Conservation (phyloP, 208 protist species). For the Herpetomonas tarakana region DNA sequence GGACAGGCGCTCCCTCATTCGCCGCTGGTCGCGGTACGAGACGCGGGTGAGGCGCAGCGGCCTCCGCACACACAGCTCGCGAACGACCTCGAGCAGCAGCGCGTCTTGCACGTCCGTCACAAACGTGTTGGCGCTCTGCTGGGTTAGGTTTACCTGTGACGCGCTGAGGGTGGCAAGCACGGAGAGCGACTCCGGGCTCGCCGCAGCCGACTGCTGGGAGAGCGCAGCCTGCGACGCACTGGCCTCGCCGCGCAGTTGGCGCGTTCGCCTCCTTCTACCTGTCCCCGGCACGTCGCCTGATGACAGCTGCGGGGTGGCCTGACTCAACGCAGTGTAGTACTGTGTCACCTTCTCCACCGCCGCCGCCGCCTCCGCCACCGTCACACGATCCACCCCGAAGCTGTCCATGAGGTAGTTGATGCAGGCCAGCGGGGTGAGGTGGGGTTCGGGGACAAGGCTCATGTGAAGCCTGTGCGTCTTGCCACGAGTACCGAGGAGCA, state of each 20-base stretch:
- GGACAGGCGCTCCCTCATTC: constrained; percentile 28
- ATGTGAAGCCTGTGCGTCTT: constrained; percentile 17
- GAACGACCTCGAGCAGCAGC: constrained; percentile 45
- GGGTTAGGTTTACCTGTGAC: constrained; percentile 18
- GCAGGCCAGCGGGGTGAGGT: constrained; percentile 46
- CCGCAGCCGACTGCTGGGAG: not conserved
- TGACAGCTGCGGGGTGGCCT: constrained; percentile 18
- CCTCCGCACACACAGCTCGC: constrained; percentile 29
- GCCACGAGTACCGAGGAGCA: not conserved
- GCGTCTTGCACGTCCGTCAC: constrained; percentile 38
- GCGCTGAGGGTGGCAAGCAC: constrained; percentile 5
- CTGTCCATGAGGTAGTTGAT: constrained; percentile 59
- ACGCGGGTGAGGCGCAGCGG: constrained; percentile 32
- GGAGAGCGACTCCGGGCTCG: constrained; percentile 4
- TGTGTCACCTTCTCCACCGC: constrained; percentile 21
- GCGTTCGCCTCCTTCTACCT: not conserved
- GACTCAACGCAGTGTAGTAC: constrained; percentile 26
- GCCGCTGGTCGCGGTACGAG: constrained; percentile 24
- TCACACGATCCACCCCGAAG: constrained; percentile 23
- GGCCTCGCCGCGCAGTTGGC: not conserved
- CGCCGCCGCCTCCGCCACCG: constrained; percentile 18
- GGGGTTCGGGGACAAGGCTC: constrained; percentile 45
- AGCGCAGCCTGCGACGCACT: not conserved
- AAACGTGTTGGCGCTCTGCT: constrained; percentile 8
- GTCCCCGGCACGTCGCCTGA: not conserved